Percentiles rank a stretch among this genome's conserved stretches.
Conservation (phyloP, 139 green algal genomes). For the Coccomyxa sp. region DNA sequence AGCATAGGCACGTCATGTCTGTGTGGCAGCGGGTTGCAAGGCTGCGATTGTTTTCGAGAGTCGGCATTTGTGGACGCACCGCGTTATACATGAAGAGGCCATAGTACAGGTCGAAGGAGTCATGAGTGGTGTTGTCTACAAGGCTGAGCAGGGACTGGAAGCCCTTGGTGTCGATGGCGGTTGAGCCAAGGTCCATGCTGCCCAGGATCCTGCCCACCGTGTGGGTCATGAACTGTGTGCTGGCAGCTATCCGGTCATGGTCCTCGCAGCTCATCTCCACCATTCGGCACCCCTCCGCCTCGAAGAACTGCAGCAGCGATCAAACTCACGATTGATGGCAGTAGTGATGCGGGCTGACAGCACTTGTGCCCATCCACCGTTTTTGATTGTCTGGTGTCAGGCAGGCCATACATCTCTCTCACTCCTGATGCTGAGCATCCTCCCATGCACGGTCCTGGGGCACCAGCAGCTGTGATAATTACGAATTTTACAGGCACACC, state of each 20-base stretch:
- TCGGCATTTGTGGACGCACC: constrained; percentile 17
- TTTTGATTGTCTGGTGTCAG: no score
- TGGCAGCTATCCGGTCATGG: constrained; percentile 90
- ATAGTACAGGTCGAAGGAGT: constrained; percentile 99
- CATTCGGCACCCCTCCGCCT: constrained; percentile 89
- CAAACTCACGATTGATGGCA: no score
- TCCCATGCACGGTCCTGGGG: no score
- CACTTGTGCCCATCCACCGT: no score
- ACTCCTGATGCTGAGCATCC: no score
- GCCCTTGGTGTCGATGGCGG: constrained; percentile 85
- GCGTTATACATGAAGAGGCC: constrained; percentile 99
- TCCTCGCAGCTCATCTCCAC: constrained; percentile 98
- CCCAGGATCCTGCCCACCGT: constrained; percentile 89
- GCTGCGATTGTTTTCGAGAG: neutral
- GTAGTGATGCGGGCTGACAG: no score
- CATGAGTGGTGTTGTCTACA: constrained; percentile 95
- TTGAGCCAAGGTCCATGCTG: constrained; percentile 52
- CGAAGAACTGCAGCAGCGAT: constrained; percentile 52
- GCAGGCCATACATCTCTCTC: no score
- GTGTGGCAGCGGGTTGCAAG: neutral
- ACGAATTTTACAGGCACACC: no score
- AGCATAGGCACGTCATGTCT: neutral
- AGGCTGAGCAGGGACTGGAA: constrained; percentile 84
- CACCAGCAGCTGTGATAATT: no score
- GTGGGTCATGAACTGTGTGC: constrained; percentile 98